Evolutionary conservation across 768 basidiomycete genomes (phyloP), one percentile per base, ranked within the genome.

Genomic region (Collybia mongolica): DNA sequence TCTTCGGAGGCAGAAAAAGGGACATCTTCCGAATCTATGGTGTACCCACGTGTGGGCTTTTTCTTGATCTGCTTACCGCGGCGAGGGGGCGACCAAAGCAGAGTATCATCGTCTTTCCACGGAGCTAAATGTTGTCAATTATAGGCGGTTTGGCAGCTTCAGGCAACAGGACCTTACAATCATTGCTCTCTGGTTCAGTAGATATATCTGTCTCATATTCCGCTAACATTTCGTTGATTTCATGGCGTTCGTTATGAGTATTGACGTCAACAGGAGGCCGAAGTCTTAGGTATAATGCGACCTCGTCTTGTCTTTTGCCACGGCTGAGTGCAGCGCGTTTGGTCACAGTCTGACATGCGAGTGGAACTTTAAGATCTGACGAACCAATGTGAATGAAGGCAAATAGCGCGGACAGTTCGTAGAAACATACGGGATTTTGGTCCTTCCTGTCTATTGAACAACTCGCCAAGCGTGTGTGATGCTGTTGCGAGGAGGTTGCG

Each of bases 401-500:
- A 52, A n/a, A 28, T 4, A 18, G 32, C 2, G 9, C 3, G 32
- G 40, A 12, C 42, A 3, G 29, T 17, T 19, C 12, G 12, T n/a
- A 6, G 8, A 15, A 18, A 41, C 24, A 35, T 54, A 51, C 38
- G 0, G 49, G 65, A 8, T 75, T 75, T 11, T 57, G 54, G 32
- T 32, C 32, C 32, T 11, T 73, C 76, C 46, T 81, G 78, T 55
- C 68, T 76, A 53, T 73, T 79, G 32, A 74, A 46, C 36, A 85
- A 61, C 35, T 86, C 86, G 4, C 72, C 73, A 1, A 89, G 60
- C 0, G 80, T 71, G 56, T 81, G 71, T 7, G 67, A 65, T 0
- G 77, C 71, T 0, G 68, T 74, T 0, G 81, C 87, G 0, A 88
- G 76, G 3, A 86, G 68, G 35, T 66, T 74, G 1, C 75, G 73